Conservation (phyloP, 169 alveolate species). For the Eimeria acervulina region DNA sequence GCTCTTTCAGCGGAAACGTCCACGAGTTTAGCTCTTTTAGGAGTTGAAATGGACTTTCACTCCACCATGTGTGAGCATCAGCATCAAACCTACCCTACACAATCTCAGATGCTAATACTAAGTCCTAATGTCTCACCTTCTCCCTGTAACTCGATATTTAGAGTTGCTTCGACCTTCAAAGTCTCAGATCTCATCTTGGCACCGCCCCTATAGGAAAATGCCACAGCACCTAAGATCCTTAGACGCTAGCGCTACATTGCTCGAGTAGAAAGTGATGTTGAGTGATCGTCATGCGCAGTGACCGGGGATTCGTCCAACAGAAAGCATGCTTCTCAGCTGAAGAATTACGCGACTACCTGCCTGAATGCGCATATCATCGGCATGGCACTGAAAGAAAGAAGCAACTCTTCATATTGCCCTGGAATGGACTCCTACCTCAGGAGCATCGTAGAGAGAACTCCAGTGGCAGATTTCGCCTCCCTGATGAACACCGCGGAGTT, state of each 20-base stretch:
- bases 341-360: slow-evolving; percentile 26
- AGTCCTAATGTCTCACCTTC: not conserved
- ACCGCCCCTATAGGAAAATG: not conserved
- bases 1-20: slow-evolving; percentile 45
- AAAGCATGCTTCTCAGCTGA: slow-evolving; percentile 54
- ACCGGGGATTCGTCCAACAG: slow-evolving; percentile 10
- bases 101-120: not conserved
- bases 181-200: not conserved
- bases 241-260: not conserved
- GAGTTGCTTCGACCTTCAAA: not conserved
- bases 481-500: slow-evolving; percentile 36
- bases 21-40: slow-evolving; percentile 28
- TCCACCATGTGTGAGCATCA: slow-evolving; percentile 35
- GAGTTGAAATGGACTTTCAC: slow-evolving; percentile 61
- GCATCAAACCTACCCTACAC: not conserved
- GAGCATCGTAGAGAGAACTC: not conserved
- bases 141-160: not conserved
- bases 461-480: not conserved
- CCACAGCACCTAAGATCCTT: not conserved
- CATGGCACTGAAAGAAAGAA: slow-evolving; percentile 14
- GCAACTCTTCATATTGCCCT: slow-evolving; percentile 2
- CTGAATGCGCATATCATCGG: slow-evolving; percentile 73
- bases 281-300: not conserved
- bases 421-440: slow-evolving; percentile 23
- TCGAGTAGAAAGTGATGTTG: not conserved